Evolutionary conservation across 441 rosid genomes (phyloP), one percentile per base, ranked within the genome.

Genomic region (Euphorbia celastroides): DNA sequence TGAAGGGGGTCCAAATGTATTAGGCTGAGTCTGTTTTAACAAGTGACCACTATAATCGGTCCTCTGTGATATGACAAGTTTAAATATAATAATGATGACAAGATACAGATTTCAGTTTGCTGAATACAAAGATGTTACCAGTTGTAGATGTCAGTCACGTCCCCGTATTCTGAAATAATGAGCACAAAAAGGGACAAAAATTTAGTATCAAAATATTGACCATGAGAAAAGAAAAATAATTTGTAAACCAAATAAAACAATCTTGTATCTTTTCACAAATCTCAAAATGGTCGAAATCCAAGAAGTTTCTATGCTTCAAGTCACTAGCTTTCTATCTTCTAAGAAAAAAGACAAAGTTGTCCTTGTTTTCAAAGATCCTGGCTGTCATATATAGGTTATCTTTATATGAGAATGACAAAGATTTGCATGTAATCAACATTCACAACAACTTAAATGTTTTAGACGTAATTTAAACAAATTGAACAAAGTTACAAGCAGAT

Each of bases 121-220:
- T 17, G 55, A 22, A 38, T 22, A 67, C 62, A 50, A 65, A 72
- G 64, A 64, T 67, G 65, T 82, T 88, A 95, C 99, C 98, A 95
- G 82, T 81, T 95, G 78, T 94, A 92, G 70, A 94, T 90, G 81
- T 90, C 90, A 6, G 99, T 90, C 85, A 92, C 93, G 68, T 92
- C 97, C 73, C 98, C 99, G 69, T 89, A 92, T 74, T 92, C 99
- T 90, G 93, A 70, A 75, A 77, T 48, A 71, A 69, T 67, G 13
- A 58, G 38, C 46, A 63, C 32, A 64, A 52, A 70, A 48, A 2
- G 20, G 7, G 60, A 69, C 4, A 51, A 62, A 66, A 52, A 51
- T 27, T 30, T 1, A 55, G 20, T 25, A 73, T 69, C 59, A 54
- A 7, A 56, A 31, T 31, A 74, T 60, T 59, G 34, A 59, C 12